Percentiles rank a stretch among this genome's conserved stretches.
phyloP scores from a whole-genome alignment of 352 stramenopile genomes.

The Phytophthora melonis region DNA sequence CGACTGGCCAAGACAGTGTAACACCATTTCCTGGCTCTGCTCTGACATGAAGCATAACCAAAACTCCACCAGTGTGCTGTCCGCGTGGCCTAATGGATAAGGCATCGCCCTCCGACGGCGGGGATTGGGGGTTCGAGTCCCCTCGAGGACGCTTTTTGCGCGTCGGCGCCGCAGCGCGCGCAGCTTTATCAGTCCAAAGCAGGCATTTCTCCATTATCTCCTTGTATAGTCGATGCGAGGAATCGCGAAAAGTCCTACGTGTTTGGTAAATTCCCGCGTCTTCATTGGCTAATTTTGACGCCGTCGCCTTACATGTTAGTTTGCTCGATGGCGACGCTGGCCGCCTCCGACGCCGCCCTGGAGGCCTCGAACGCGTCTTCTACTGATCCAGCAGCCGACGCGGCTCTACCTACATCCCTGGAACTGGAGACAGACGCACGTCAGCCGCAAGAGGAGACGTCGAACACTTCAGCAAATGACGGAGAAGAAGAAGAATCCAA shows the following conservation, averaged over 20 bases:
- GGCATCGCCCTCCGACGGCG: constrained; percentile 25
- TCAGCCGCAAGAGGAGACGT: background rate
- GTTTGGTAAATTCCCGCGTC: background rate
- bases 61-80: background rate
- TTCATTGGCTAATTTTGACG: background rate
- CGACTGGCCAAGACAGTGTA: constrained; percentile 1
- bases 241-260: background rate
- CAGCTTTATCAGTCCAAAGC: background rate
- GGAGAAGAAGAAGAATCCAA: background rate
- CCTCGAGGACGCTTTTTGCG: constrained; percentile 21
- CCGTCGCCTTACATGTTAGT: no score
- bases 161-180: background rate
- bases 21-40: constrained; percentile 12
- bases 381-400: background rate
- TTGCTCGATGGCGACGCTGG: constrained; percentile 5
- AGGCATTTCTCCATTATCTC: background rate
- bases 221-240: constrained; percentile 12
- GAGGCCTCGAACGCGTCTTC: background rate
- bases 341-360: background rate
- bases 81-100: constrained; percentile 27
- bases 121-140: constrained; percentile 27
- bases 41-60: background rate
- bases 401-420: background rate
- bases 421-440: constrained; percentile 8
- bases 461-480: background rate